Conservation (phyloP, 352 stramenopile species). For the Globisporangium ultimum region DNA sequence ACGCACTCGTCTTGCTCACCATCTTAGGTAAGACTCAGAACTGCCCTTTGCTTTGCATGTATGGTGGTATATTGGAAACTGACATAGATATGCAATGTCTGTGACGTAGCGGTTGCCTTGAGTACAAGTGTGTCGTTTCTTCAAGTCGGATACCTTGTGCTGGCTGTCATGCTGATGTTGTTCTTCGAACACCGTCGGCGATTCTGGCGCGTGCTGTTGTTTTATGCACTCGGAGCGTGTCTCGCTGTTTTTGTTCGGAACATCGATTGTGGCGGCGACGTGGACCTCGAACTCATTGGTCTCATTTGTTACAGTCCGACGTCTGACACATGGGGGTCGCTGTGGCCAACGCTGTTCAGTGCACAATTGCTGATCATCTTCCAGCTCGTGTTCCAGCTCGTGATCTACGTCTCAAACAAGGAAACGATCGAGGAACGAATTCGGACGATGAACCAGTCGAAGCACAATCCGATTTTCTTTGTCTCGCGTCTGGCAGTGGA, state of each 20-base stretch:
- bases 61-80: not conserved
- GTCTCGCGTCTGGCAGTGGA: conserved; percentile 67
- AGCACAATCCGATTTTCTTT: conserved; percentile 75
- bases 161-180: conserved; percentile 74
- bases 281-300: conserved; percentile 54
- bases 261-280: conserved; percentile 51
- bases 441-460: conserved; percentile 50
- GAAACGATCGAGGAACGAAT: conserved; percentile 66
- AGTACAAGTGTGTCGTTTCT: conserved; percentile 81
- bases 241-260: conserved; percentile 80
- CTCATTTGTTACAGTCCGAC: conserved; percentile 65
- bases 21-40: conserved; percentile 54
- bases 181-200: conserved; percentile 77
- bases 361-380: conserved; percentile 83
- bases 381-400: conserved; percentile 81
- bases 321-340: conserved; percentile 54
- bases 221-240: conserved; percentile 67
- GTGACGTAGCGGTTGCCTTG: conserved; percentile 57
- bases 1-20: conserved; percentile 76
- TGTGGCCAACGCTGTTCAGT: conserved; percentile 81
- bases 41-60: not conserved
- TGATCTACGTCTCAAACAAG: conserved; percentile 78
- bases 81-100: not conserved
- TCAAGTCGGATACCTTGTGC: conserved; percentile 80
- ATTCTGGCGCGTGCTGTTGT: conserved; percentile 75